Base-by-base conservation (phyloP, 768 basidiomycete species). In the Serendipita sp. region DNA sequence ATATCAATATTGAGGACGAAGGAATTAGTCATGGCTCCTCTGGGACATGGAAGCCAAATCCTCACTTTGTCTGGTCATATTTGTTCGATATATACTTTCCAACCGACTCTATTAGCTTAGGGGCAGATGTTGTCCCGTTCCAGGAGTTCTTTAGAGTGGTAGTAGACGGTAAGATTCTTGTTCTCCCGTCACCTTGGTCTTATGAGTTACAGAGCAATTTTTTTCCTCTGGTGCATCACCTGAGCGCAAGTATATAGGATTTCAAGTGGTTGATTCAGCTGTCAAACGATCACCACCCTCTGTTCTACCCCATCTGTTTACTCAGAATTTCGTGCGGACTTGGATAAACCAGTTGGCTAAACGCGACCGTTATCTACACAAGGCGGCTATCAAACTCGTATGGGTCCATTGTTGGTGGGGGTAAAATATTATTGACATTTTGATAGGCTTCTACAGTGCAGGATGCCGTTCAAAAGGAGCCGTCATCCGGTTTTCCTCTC, bases 261-360 rank as follows among this genome's bases (percentile, higher is more conserved):
- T 98, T 76, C 86, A 87, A 68, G 81, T 95, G 18, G 89, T 97
- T 75, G 82, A 85, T 69, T 86, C 83, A 67, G 84, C 91, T 5
- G 76, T 96, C 45, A 79, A 81, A 15, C 83, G 84, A 43, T 79
- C 90, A 34, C 76, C 80, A 15, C 73, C 82, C 16, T 74, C 80
- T 50, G 85, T 83, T 63, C 77, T 95, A 69, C 87, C 90, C 0
- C 85, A 91, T 80, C 77, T 98, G 37, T 93, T 99, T 72, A 94
- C 90, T 18, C 87, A 86, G 69, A 93, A 96, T 72, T 89, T 96
- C 70, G 93, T 97, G 88, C 85, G 92, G 43, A 86, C 87, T 43
- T 95, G 94, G 91, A 94, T 95, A 66, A 95, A 95, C 71, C 93
- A 98, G 73, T 79, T 99, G 23, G 88, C 91, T 0, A 85, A 89